Evolutionary conservation across 2,329 filamentous ascomycete genomes (phyloP).

Genomic region (Taxawa tesnikishii): DNA sequence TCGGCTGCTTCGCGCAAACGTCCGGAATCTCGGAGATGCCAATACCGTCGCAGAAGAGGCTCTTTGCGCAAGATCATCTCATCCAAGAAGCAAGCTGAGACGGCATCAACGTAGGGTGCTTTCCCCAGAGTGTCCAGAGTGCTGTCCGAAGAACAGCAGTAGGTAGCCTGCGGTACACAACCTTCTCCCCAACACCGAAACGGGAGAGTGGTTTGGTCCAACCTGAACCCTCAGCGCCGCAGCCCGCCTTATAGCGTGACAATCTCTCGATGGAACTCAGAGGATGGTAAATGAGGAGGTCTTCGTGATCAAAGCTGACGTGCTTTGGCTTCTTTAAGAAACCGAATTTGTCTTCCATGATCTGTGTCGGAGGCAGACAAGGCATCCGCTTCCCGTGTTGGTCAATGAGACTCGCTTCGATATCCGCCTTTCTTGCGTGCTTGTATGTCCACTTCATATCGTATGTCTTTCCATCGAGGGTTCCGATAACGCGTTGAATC

Average conservation of each 20-base stretch:
- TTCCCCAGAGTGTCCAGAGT: conserved; percentile 9
- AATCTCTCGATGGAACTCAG: conserved; percentile 6
- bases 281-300: conserved; percentile 8
- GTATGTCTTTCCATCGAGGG: conserved; percentile 6
- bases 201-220: too few relatives aligned
- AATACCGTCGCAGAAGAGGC: conserved; percentile 31
- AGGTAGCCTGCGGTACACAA: conserved; percentile 6
- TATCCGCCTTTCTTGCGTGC: conserved; percentile 8
- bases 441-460: conserved; percentile 9
- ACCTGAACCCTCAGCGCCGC: too few relatives aligned
- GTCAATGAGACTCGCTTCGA: conserved; percentile 7
- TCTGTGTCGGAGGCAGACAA: conserved; percentile 4
- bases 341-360: conserved; percentile 7
- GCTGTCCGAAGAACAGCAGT: conserved; percentile 8
- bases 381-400: conserved; percentile 3
- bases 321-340: conserved; percentile 9
- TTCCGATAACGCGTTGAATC: conserved; percentile 7
- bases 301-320: conserved; percentile 8
- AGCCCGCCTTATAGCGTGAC: too few relatives aligned
- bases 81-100: conserved; percentile 10
- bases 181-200: conserved; percentile 4
- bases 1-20: conserved; percentile 22
- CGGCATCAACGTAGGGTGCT: conserved; percentile 8
- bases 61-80: conserved; percentile 14
- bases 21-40: conserved; percentile 34